Evolutionary conservation across 345 rosid species (phyloP).

Genomic region (Rhodamnia argentea): DNA sequence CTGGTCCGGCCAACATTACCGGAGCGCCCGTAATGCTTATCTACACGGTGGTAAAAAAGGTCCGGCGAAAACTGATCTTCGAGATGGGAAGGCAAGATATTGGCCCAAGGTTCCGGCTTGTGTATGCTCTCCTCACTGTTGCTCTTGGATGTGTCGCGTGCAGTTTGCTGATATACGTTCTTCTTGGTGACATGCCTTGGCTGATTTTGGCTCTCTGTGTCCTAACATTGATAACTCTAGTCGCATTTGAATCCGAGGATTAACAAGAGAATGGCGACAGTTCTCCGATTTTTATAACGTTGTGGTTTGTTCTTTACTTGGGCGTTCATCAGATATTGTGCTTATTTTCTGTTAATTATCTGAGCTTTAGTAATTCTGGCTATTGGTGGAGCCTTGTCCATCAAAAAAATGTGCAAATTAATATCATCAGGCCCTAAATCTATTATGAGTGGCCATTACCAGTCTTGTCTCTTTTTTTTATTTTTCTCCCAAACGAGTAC

Average conservation of each 20-base stretch:
- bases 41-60: background rate
- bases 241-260: background rate
- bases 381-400: no score
- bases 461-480: no score
- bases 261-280: background rate
- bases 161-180: background rate
- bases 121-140: background rate
- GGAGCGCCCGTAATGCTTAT: background rate
- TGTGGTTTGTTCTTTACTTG: no score
- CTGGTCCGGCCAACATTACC: background rate
- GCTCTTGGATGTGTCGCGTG: background rate
- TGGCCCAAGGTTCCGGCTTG: background rate
- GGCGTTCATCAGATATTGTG: no score
- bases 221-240: background rate
- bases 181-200: background rate
- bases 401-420: no score
- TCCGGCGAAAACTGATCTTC: background rate
- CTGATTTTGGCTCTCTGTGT: background rate
- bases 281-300: no score
- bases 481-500: no score
- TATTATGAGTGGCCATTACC: no score
- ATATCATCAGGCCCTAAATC: no score
- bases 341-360: no score
- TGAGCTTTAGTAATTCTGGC: no score
- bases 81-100: background rate